A percentile compares a stretch with the other conserved stretches of the same genome.
Evolutionary conservation across 148 eudicot genomes (phyloP).

Genomic region (Oxyria digyna): DNA sequence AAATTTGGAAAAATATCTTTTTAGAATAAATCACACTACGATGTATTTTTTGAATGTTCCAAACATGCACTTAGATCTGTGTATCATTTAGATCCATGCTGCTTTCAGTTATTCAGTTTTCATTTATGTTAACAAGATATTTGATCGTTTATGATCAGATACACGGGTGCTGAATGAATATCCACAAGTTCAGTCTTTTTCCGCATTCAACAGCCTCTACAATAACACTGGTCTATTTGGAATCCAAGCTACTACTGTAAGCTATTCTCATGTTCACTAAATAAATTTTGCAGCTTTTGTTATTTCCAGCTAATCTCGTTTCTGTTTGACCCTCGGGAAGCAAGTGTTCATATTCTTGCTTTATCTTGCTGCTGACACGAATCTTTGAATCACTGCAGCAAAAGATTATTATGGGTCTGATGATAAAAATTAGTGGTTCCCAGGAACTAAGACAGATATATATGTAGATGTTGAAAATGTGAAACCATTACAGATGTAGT

Average conservation of each 20-base stretch:
- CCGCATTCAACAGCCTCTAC: conserved; percentile 77
- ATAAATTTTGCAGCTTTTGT: not conserved
- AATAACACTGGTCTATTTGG: conserved; percentile 77
- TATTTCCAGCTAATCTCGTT: not conserved
- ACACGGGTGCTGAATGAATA: conserved; percentile 59
- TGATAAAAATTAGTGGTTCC: not conserved
- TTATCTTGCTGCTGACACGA: not conserved
- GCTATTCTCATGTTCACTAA: conserved; percentile 16
- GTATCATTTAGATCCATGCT: not conserved
- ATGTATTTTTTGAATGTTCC: no score
- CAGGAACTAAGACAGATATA: no score
- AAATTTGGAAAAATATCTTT: no score
- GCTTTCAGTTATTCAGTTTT: not conserved
- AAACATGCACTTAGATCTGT: not conserved
- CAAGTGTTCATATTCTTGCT: not conserved
- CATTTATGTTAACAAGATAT: not conserved
- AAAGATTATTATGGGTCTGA: not conserved
- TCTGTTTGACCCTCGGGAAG: not conserved
- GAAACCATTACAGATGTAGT: not conserved
- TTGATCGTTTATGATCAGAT: conserved; percentile 34
- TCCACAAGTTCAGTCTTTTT: conserved; percentile 59
- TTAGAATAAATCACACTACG: no score
- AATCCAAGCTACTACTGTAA: conserved; percentile 86
- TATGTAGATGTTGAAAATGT: not conserved
- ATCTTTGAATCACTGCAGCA: not conserved